These are phyloP conservation scores for Immersiporthe knoxdaviesiana DNA, from an alignment of 2,329 filamentous ascomycete species.

Conservation along the genomic window DNA sequence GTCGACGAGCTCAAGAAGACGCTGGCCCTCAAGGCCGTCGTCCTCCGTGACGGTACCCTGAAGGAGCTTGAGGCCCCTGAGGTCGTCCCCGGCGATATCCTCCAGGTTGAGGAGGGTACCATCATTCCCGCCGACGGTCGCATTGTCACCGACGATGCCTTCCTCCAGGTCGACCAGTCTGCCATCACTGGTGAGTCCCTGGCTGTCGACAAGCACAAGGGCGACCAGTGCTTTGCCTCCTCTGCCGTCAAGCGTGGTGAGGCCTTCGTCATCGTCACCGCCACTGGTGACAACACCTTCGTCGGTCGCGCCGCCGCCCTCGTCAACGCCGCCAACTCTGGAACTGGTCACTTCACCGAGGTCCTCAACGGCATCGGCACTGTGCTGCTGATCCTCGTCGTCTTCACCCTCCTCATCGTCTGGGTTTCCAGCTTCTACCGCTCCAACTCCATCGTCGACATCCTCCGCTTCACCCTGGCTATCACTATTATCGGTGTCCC, in stretches of 20 bases:
- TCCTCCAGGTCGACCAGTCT: slow-evolving; percentile 90
- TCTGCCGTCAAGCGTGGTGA: slow-evolving; percentile 90
- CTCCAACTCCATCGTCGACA: slow-evolving; percentile 76
- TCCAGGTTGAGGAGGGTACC: slow-evolving; percentile 88
- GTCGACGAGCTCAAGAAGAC: slow-evolving; percentile 92
- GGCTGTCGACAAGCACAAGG: slow-evolving; percentile 84
- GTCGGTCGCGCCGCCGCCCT: slow-evolving; percentile 87
- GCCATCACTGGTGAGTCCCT: slow-evolving; percentile 91
- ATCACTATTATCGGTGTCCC: slow-evolving; percentile 92
- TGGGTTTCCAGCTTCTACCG: slow-evolving; percentile 90
- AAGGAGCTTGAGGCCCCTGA: slow-evolving; percentile 81
- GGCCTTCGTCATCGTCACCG: slow-evolving; percentile 79
- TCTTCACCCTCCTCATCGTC: slow-evolving; percentile 78
- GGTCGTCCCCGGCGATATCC: slow-evolving; percentile 87
- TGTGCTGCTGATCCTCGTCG: slow-evolving; percentile 77
- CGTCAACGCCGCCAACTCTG: slow-evolving; percentile 74
- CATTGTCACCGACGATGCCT: slow-evolving; percentile 80
- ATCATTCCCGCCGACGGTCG: slow-evolving; percentile 89
- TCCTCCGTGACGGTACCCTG: slow-evolving; percentile 78
- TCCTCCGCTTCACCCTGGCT: slow-evolving; percentile 82
- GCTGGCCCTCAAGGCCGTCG: slow-evolving; percentile 82
- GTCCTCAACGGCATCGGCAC: slow-evolving; percentile 87
- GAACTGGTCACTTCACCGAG: slow-evolving; percentile 86
- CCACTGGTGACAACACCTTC: slow-evolving; percentile 88
- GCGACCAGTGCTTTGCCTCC: slow-evolving; percentile 81